Evolutionary conservation across 129 eudicot genomes (phyloP).

Genomic region (Saposhnikovia divaricata): DNA sequence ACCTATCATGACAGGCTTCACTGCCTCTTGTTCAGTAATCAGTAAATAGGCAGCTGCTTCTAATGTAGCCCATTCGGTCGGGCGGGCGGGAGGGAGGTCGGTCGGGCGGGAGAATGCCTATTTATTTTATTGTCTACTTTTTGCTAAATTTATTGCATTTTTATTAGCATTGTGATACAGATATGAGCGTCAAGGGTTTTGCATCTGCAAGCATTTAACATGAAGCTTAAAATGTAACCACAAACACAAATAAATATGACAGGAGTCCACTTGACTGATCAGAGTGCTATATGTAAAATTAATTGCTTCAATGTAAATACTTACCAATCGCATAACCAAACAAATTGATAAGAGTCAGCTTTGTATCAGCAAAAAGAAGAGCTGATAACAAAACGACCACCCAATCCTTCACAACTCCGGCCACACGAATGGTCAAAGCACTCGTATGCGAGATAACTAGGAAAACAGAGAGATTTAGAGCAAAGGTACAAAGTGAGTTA

Average conservation of each 20-base stretch:
- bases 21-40: no score
- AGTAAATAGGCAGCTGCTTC: no score
- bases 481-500: conserved; percentile 89
- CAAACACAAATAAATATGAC: neutral
- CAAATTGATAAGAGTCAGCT: conserved; percentile 74
- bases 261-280: neutral
- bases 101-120: no score
- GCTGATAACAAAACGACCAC: conserved; percentile 94
- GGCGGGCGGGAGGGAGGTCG: no score
- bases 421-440: conserved; percentile 94
- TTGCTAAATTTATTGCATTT: neutral
- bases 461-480: conserved; percentile 88
- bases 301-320: neutral
- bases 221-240: neutral
- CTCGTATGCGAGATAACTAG: conserved; percentile 95
- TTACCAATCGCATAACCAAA: conserved; percentile 94
- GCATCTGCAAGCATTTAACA: conserved; percentile 1
- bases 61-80: no score
- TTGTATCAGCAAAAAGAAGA: conserved; percentile 88
- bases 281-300: neutral
- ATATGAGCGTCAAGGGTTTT: neutral
- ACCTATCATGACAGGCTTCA: no score
- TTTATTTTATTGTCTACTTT: no score
- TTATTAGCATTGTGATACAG: neutral
- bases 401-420: conserved; percentile 99